phyloP scores from a whole-genome alignment of 2,329 filamentous ascomycete genomes.

The Aspergillus glaucus region DNA sequence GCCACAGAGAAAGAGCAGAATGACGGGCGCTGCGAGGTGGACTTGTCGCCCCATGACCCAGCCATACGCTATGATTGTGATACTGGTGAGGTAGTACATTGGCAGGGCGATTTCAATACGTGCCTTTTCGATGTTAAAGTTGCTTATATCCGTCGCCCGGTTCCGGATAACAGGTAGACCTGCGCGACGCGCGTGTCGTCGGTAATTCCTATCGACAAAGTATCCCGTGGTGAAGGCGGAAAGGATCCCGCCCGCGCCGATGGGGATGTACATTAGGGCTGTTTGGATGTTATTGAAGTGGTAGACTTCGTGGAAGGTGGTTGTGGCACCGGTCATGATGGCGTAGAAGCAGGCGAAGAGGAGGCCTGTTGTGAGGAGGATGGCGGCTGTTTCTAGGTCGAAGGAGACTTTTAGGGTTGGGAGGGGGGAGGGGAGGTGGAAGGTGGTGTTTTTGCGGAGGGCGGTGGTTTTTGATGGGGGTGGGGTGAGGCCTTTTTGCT shows the following conservation, averaged over 20 bases:
- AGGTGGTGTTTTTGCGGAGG: slow-evolving; percentile 10
- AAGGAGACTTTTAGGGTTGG: slow-evolving; percentile 30
- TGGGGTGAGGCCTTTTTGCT: slow-evolving; percentile 3
- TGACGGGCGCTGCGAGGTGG: slow-evolving; percentile 26
- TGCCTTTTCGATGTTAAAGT: slow-evolving; percentile 34
- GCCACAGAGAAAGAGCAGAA: slow-evolving; percentile 28
- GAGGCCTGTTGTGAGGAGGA: slow-evolving; percentile 34
- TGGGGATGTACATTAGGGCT: slow-evolving; percentile 31
- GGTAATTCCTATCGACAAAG: slow-evolving; percentile 66
- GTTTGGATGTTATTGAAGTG: slow-evolving; percentile 44
- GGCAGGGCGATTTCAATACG: slow-evolving; percentile 31
- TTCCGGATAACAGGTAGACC: background rate
- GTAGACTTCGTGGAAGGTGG: slow-evolving; percentile 42
- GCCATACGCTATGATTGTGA: slow-evolving; percentile 27
- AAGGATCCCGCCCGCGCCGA: slow-evolving; percentile 14
- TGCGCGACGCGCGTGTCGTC: slow-evolving; percentile 52
- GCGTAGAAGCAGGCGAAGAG: slow-evolving; percentile 46
- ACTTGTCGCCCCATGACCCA: slow-evolving; percentile 28
- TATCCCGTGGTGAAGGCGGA: slow-evolving; percentile 43
- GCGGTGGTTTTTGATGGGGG: slow-evolving; percentile 6
- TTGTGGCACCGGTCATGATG: slow-evolving; percentile 41
- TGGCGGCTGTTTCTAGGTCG: slow-evolving; percentile 30
- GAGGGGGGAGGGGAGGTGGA: slow-evolving; percentile 33
- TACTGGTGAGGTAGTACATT: slow-evolving; percentile 20
- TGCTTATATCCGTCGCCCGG: slow-evolving; percentile 20